Percentiles rank a stretch among this genome's conserved stretches.
Evolutionary conservation across 2,329 filamentous ascomycete species (phyloP).

Genomic region (Penicillium sp.): DNA sequence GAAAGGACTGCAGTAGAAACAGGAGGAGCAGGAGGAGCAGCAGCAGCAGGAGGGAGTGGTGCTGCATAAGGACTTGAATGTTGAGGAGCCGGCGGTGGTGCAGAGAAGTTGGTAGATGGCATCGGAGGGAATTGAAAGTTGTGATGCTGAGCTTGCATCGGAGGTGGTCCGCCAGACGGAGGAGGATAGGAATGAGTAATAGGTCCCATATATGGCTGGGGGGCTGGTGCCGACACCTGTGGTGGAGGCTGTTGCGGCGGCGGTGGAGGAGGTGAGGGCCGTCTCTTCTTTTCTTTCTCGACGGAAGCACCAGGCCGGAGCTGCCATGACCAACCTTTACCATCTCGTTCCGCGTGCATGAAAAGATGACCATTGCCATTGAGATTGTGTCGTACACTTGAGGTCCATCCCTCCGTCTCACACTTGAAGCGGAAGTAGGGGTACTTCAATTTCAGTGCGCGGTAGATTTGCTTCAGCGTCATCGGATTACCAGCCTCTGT

Average conservation of each 20-base stretch:
- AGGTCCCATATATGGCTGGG: constrained; percentile 39
- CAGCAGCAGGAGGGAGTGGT: constrained; percentile 7
- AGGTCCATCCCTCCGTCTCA: constrained; percentile 65
- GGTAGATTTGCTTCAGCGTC: constrained; percentile 66
- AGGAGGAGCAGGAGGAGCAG: constrained; percentile 20
- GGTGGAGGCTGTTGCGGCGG: constrained; percentile 32
- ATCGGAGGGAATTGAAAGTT: constrained; percentile 40
- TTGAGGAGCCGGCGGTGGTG: constrained; percentile 27
- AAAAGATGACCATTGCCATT: constrained; percentile 58
- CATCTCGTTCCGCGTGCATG: constrained; percentile 60
- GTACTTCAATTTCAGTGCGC: constrained; percentile 62
- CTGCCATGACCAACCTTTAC: constrained; percentile 65
- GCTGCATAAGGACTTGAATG: constrained; percentile 25
- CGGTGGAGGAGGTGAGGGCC: constrained; percentile 42
- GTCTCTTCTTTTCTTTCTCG: constrained; percentile 58
- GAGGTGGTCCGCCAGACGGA: constrained; percentile 27
- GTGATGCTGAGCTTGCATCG: constrained; percentile 32
- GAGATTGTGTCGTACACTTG: constrained; percentile 65
- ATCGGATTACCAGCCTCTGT: constrained; percentile 57
- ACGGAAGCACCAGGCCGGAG: constrained; percentile 60
- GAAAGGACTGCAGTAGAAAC: constrained; percentile 8
- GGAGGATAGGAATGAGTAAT: constrained; percentile 33
- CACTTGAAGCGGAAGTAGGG: constrained; percentile 63
- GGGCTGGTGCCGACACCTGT: constrained; percentile 26
- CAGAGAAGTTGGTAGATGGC: constrained; percentile 34